These are phyloP conservation scores for Penstemon davidsonii DNA, from an alignment of 257 asterid genomes.

Conservation along the genomic window DNA sequence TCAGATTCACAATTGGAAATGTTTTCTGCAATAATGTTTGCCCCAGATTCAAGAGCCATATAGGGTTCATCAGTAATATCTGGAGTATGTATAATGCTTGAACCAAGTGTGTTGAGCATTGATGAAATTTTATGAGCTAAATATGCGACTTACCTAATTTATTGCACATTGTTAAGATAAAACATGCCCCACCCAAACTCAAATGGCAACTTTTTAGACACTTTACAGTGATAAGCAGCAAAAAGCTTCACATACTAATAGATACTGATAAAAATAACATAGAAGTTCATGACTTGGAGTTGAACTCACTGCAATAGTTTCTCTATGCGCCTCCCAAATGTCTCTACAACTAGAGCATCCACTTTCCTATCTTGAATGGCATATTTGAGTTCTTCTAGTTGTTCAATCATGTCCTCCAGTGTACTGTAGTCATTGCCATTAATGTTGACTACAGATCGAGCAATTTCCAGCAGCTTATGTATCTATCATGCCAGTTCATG, in stretches of 20 bases:
- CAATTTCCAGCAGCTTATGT: constrained; percentile 73
- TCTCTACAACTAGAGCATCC: constrained; percentile 98
- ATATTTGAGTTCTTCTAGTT: constrained; percentile 79
- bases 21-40: neutral
- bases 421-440: constrained; percentile 72
- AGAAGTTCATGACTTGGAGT: constrained; percentile 24
- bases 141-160: constrained; percentile 16
- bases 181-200: neutral
- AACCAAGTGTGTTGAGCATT: neutral
- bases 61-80: neutral
- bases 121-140: constrained; percentile 3
- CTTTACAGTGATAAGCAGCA: constrained; percentile 14
- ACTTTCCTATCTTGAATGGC: constrained; percentile 89
- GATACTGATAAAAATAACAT: constrained; percentile 21
- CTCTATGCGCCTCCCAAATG: constrained; percentile 95
- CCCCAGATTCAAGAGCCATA: constrained; percentile 22
- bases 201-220: constrained; percentile 19
- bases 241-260: constrained; percentile 18
- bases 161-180: constrained; percentile 17
- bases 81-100: neutral
- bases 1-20: constrained; percentile 1
- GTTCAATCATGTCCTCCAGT: constrained; percentile 76
- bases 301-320: constrained; percentile 88
- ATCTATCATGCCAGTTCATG: constrained; percentile 61
- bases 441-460: constrained; percentile 67